A percentile compares a stretch with the other conserved stretches of the same genome.
These are phyloP conservation scores for Coemansia reversa DNA, from an alignment of 192 early-diverging fungal genomes.

Conservation along the genomic window DNA sequence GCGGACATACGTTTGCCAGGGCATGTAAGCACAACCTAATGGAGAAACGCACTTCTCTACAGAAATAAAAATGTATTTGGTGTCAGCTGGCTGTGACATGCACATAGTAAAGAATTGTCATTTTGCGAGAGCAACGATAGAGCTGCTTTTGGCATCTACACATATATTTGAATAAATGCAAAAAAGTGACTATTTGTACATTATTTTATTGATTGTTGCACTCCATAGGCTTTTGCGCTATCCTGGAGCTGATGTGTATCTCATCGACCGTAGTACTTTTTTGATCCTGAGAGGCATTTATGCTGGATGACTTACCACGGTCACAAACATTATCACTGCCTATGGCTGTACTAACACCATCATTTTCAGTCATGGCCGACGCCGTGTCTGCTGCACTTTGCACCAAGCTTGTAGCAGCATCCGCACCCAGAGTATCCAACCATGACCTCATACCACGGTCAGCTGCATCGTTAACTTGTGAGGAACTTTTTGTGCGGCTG, in stretches of 20 bases:
- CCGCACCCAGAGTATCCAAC: conserved; percentile 22
- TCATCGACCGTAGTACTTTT: conserved; percentile 12
- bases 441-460: conserved; percentile 41
- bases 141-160: not conserved
- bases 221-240: conserved; percentile 35
- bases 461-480: conserved; percentile 27
- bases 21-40: too few relatives aligned
- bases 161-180: not conserved
- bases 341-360: not conserved
- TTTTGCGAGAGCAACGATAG: not conserved
- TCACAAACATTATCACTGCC: not conserved
- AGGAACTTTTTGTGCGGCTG: not conserved
- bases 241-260: conserved; percentile 33
- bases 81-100: too few relatives aligned
- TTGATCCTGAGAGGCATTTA: not conserved
- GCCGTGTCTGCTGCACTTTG: conserved; percentile 16
- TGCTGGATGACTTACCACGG: not conserved
- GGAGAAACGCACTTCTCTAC: too few relatives aligned
- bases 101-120: not conserved
- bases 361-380: not conserved
- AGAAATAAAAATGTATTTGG: too few relatives aligned
- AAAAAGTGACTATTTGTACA: not conserved
- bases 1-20: too few relatives aligned
- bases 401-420: not conserved
- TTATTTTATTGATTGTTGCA: conserved; percentile 41